Evolutionary conservation across 306 rosid species (phyloP).

Genomic region (Fragaria ananassa): DNA sequence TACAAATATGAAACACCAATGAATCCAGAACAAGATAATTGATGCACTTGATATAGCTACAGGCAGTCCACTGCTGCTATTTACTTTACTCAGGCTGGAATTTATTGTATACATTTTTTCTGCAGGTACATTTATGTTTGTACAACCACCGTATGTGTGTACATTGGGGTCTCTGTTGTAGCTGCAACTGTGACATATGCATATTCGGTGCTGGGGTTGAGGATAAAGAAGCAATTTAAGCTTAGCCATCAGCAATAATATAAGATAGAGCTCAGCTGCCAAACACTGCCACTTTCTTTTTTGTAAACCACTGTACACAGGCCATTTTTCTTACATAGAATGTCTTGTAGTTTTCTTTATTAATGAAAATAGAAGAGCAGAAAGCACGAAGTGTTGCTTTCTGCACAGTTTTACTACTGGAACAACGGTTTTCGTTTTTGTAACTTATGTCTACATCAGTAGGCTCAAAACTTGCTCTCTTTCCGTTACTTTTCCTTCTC

Average conservation of each 20-base stretch:
- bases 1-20: neutral
- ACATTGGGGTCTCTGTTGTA: constrained; percentile 53
- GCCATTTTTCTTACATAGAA: neutral
- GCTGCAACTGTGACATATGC: constrained; percentile 58
- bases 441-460: neutral
- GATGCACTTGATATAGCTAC: neutral
- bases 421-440: neutral
- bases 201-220: constrained; percentile 46
- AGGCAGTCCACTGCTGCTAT: neutral
- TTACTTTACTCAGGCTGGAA: constrained; percentile 7
- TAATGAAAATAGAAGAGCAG: neutral
- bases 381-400: neutral
- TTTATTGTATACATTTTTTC: constrained; percentile 16
- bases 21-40: neutral
- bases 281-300: constrained; percentile 21
- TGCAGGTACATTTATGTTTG: constrained; percentile 78
- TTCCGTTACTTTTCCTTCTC: neutral
- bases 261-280: constrained; percentile 23
- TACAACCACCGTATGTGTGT: constrained; percentile 63
- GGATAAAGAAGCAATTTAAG: constrained; percentile 28
- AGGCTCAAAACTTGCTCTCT: neutral
- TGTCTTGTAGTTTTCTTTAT: neutral
- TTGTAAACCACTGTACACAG: neutral
- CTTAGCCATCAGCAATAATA: constrained; percentile 16
- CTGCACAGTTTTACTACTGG: neutral